Conservation (phyloP, 495 filamentous ascomycete species). For the Aspergillus incahuasiensis region DNA sequence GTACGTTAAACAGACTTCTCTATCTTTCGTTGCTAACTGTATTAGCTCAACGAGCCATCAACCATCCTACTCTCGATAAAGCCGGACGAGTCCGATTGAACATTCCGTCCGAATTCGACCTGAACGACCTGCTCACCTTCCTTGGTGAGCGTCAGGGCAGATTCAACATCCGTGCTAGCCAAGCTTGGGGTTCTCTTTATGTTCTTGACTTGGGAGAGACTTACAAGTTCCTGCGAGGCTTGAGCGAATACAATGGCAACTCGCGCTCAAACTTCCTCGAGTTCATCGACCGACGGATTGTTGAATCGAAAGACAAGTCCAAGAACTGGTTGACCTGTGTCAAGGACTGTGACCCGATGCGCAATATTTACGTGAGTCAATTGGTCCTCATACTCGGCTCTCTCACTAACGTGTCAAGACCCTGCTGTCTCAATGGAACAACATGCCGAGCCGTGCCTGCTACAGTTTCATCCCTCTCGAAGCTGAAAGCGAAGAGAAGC, state of each 20-base stretch:
- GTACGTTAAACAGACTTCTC: conserved; percentile 20
- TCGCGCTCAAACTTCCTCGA: conserved; percentile 43
- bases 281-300: conserved; percentile 44
- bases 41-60: conserved; percentile 45
- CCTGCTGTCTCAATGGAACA: conserved; percentile 46
- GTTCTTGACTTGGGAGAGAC: conserved; percentile 41
- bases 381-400: neutral
- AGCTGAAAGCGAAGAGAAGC: conserved; percentile 27
- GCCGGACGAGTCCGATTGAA: conserved; percentile 35
- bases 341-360: conserved; percentile 43
- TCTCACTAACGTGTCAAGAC: conserved; percentile 27
- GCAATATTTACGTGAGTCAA: conserved; percentile 38
- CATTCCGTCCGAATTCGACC: conserved; percentile 39
- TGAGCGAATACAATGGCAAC: conserved; percentile 46
- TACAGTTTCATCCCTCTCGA: conserved; percentile 42
- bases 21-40: neutral
- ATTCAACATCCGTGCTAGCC: conserved; percentile 47
- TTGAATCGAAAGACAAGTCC: conserved; percentile 46
- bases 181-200: conserved; percentile 43
- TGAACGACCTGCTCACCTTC: conserved; percentile 38
- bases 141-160: conserved; percentile 39
- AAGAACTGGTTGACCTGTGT: conserved; percentile 47
- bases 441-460: conserved; percentile 48
- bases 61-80: conserved; percentile 39
- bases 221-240: conserved; percentile 40